phyloP scores from a whole-genome alignment of 768 basidiomycete species.

The Saitozyma podzolica region DNA sequence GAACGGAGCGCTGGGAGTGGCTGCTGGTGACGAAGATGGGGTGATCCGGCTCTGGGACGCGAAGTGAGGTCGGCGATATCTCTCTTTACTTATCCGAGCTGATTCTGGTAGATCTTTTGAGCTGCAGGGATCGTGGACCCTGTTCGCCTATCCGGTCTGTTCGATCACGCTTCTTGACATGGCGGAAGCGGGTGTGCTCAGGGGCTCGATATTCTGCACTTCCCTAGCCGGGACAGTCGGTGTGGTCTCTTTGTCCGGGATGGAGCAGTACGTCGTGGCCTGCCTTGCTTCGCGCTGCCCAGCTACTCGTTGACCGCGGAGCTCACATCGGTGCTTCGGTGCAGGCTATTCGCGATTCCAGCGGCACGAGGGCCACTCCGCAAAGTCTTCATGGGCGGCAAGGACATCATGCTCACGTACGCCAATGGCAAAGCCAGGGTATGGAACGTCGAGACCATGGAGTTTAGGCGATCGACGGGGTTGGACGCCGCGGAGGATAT shows the following conservation, averaged over 20 bases:
- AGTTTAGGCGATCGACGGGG: slow-evolving; percentile 81
- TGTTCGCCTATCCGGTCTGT: slow-evolving; percentile 68
- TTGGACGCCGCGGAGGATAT: slow-evolving; percentile 74
- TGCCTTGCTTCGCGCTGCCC: slow-evolving; percentile 3
- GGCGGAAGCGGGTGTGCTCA: slow-evolving; percentile 58
- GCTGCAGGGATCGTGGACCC: slow-evolving; percentile 68
- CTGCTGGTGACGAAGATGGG: slow-evolving; percentile 50
- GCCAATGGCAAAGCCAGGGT: slow-evolving; percentile 72
- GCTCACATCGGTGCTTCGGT: too few species aligned
- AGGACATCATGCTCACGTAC: slow-evolving; percentile 75
- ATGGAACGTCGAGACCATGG: slow-evolving; percentile 80
- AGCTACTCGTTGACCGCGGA: background rate
- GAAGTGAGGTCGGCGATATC: slow-evolving; percentile 23
- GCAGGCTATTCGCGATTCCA: slow-evolving; percentile 76
- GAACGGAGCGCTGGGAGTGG: slow-evolving; percentile 15
- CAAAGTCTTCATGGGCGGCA: slow-evolving; percentile 65
- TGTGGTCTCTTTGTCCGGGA: slow-evolving; percentile 68
- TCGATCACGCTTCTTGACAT: slow-evolving; percentile 31
- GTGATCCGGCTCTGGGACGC: slow-evolving; percentile 44
- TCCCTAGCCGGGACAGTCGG: slow-evolving; percentile 79
- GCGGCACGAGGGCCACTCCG: slow-evolving; percentile 70
- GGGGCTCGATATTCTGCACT: slow-evolving; percentile 70
- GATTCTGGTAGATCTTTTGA: slow-evolving; percentile 54
- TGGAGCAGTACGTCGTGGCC: slow-evolving; percentile 67
- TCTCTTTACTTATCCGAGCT: slow-evolving; percentile 2